Conservation (phyloP, 257 asterid species). For the Fraxinus excelsior region DNA sequence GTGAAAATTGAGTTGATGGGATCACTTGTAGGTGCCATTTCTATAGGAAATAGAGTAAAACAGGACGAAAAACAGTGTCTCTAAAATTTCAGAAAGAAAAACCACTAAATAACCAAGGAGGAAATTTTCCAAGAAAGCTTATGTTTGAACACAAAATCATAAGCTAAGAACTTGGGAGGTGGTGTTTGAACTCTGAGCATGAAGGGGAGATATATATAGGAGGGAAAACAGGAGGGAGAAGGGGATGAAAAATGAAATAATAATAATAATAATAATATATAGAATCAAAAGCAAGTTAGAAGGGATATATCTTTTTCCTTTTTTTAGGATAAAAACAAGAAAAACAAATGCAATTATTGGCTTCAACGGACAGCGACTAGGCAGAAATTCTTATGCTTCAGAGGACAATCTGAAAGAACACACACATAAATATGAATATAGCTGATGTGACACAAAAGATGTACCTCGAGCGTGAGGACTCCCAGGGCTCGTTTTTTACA, state of each 20-base stretch:
- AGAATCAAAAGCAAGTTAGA: background rate
- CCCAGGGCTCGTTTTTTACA: too few relatives aligned
- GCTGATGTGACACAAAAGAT: too few relatives aligned
- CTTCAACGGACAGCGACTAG: background rate
- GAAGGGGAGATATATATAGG: constrained; percentile 3
- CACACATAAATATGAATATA: background rate
- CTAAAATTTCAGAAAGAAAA: background rate
- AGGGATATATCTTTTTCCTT: background rate
- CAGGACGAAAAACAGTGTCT: background rate
- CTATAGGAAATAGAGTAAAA: constrained; percentile 1
- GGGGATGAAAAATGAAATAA: background rate
- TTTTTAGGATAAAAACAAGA: background rate
- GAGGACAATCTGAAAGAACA: background rate
- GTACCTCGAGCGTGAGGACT: too few relatives aligned
- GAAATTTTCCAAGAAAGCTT: background rate
- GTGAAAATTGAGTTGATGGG: constrained; percentile 12
- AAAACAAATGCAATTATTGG: background rate
- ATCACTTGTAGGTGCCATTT: constrained; percentile 40
- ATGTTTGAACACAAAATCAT: background rate
- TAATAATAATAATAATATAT: background rate
- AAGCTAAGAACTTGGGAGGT: background rate
- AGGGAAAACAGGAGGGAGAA: background rate
- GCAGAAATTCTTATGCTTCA: background rate
- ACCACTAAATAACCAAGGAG: background rate
- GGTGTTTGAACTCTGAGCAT: background rate